Conservation (phyloP, 164 flowering plant species). For the Akebia trifoliata region DNA sequence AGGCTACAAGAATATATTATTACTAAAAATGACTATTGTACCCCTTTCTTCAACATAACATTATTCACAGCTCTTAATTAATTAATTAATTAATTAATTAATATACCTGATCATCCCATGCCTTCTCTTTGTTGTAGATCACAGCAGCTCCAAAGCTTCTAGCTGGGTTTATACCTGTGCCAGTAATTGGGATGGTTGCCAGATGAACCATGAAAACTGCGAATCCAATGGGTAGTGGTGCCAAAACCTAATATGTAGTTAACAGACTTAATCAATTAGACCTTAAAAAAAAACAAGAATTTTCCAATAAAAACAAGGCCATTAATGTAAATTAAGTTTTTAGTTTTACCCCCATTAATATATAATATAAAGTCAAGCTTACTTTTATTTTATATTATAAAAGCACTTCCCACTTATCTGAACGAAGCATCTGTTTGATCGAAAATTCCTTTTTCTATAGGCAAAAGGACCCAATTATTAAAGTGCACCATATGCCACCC, state of each 20-base stretch:
- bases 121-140: slow-evolving; percentile 66
- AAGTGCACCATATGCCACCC: too few species aligned
- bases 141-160: slow-evolving; percentile 95
- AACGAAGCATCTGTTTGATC: too few species aligned
- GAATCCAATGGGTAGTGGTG: slow-evolving; percentile 94
- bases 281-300: too few species aligned
- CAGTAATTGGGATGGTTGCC: slow-evolving; percentile 88
- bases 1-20: too few species aligned
- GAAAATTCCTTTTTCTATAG: too few species aligned
- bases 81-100: not conserved
- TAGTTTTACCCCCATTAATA: too few species aligned
- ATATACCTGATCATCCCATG: slow-evolving; percentile 81
- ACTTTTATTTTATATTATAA: too few species aligned
- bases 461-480: too few species aligned
- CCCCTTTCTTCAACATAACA: not conserved
- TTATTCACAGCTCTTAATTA: not conserved
- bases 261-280: not conserved
- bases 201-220: slow-evolving; percentile 97
- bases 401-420: too few species aligned
- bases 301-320: too few species aligned
- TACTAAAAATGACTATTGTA: not conserved
- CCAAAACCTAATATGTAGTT: slow-evolving; percentile 70
- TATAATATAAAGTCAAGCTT: too few species aligned
- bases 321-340: too few species aligned
- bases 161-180: slow-evolving; percentile 95